These are phyloP conservation scores for Phanerochaete sordida DNA, from an alignment of 768 basidiomycete genomes.

Conservation along the genomic window DNA sequence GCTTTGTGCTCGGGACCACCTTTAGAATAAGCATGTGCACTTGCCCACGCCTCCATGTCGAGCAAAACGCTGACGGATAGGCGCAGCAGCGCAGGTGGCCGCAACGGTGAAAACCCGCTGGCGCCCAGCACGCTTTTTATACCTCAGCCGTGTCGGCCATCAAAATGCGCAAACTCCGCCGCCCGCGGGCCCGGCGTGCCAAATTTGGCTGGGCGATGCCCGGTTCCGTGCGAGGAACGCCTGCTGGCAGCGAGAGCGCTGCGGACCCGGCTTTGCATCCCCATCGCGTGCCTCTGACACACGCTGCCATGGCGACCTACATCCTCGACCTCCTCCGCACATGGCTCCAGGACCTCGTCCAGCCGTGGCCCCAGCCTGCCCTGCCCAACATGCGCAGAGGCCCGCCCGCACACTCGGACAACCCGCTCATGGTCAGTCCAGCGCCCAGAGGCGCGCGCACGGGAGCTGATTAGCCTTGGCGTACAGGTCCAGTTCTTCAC, in stretches of 20 bases:
- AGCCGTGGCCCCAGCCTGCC: constrained; percentile 32
- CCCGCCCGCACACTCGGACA: constrained; percentile 43
- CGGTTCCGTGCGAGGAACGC: background rate
- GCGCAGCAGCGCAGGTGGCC: constrained; percentile 45
- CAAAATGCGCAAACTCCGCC: constrained; percentile 17
- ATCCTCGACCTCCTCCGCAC: constrained; percentile 3
- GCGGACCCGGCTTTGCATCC: background rate
- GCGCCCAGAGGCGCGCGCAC: background rate
- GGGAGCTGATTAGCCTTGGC: no score
- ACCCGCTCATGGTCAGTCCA: constrained; percentile 63
- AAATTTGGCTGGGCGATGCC: background rate
- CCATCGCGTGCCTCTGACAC: background rate
- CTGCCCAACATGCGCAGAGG: constrained; percentile 61
- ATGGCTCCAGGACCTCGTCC: constrained; percentile 6
- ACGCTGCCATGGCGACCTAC: constrained; percentile 1
- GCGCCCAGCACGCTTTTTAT: constrained; percentile 11
- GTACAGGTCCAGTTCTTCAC: constrained; percentile 78
- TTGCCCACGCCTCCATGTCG: constrained; percentile 41
- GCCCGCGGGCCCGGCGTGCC: background rate
- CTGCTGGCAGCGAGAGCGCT: background rate
- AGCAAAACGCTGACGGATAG: constrained; percentile 60
- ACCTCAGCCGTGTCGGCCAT: constrained; percentile 21
- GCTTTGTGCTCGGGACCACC: constrained; percentile 54
- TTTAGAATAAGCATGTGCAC: constrained; percentile 30
- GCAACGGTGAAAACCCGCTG: constrained; percentile 32